Percentiles rank a stretch among this genome's conserved stretches.
phyloP scores from a whole-genome alignment of 495 filamentous ascomycete genomes.

The Chlorociboria aeruginascens region DNA sequence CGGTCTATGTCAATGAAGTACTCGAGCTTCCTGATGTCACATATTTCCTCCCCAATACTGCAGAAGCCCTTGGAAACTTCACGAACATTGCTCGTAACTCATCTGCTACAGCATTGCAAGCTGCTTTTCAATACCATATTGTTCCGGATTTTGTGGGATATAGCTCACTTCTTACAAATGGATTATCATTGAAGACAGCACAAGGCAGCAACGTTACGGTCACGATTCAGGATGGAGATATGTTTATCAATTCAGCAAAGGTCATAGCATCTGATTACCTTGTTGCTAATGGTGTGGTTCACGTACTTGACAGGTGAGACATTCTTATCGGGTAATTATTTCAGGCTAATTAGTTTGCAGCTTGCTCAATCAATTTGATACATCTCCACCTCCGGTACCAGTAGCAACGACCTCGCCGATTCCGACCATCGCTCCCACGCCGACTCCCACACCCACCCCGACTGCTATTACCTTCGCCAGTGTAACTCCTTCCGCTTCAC shows the following conservation, averaged over 20 bases:
- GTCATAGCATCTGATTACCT: constrained; percentile 24
- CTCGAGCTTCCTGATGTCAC: constrained; percentile 24
- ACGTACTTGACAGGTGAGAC: constrained; percentile 23
- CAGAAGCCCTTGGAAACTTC: constrained; percentile 23
- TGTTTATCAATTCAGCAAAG: constrained; percentile 25
- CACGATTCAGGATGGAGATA: constrained; percentile 16
- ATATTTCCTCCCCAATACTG: constrained; percentile 35
- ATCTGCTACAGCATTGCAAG: not conserved
- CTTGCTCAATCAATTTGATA: not conserved
- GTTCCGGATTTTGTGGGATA: constrained; percentile 23
- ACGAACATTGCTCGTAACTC: constrained; percentile 15
- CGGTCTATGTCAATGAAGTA: not conserved
- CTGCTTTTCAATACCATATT: constrained; percentile 19
- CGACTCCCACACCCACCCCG: not conserved
- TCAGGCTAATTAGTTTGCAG: not conserved
- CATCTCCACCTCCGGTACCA: not conserved
- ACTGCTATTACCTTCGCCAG: not conserved
- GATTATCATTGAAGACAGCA: constrained; percentile 20
- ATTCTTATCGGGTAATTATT: not conserved
- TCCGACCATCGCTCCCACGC: not conserved
- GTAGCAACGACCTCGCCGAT: not conserved
- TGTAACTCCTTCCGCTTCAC: not conserved
- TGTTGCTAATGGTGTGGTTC: constrained; percentile 26
- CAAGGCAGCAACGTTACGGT: constrained; percentile 21
- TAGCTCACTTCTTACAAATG: constrained; percentile 20